Percentiles rank a stretch among this genome's conserved stretches.
phyloP scores from a whole-genome alignment of 805 yeast genomes.

The Yarrowia hollandica region DNA sequence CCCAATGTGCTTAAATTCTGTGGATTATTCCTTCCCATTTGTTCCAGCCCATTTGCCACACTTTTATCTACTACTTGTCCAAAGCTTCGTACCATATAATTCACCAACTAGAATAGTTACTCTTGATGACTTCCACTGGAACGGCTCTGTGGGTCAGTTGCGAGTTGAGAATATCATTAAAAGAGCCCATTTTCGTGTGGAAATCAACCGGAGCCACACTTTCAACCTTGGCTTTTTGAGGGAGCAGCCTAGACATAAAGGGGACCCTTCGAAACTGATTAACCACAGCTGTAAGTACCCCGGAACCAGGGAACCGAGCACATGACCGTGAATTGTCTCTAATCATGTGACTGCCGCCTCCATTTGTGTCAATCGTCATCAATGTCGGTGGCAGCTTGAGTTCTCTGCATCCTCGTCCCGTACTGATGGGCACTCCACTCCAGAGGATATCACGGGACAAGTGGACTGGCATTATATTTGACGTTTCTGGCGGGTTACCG shows the following conservation, averaged over 20 bases:
- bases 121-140: background rate
- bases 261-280: background rate
- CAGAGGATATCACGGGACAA: background rate
- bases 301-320: background rate
- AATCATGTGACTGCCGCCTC: background rate
- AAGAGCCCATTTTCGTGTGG: background rate
- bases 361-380: background rate
- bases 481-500: background rate
- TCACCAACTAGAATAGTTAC: background rate
- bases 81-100: background rate
- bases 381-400: background rate
- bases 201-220: background rate
- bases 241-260: background rate
- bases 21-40: too few relatives aligned
- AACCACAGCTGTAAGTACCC: background rate
- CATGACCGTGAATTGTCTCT: background rate
- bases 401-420: slow-evolving; percentile 11
- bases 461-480: background rate
- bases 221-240: background rate
- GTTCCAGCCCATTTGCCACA: too few relatives aligned
- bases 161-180: slow-evolving; percentile 6
- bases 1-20: too few relatives aligned
- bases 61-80: too few relatives aligned
- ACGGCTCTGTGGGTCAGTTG: background rate
- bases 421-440: slow-evolving; percentile 6